Evolutionary conservation across 2,329 filamentous ascomycete species (phyloP).

Genomic region (Ophiognomonia clavigignenti-juglandacearum): DNA sequence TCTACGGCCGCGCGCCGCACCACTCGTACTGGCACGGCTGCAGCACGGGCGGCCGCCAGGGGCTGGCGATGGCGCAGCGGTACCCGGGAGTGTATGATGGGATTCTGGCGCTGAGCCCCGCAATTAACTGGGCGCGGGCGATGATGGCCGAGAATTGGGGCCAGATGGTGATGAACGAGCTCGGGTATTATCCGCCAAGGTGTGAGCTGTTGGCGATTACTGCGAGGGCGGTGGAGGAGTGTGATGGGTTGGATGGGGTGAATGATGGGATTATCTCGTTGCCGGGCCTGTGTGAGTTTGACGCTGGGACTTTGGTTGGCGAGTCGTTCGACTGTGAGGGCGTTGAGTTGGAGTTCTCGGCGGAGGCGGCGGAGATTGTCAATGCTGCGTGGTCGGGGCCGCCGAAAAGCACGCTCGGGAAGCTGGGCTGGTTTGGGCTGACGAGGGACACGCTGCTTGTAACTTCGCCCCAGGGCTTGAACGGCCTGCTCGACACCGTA

Average conservation of each 20-base stretch:
- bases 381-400: constrained; percentile 8
- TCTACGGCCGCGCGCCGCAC: constrained; percentile 29
- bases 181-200: constrained; percentile 22
- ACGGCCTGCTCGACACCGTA: background rate
- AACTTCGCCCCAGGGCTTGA: background rate
- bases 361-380: constrained; percentile 1
- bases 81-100: constrained; percentile 46
- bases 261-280: constrained; percentile 4
- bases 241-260: constrained; percentile 8
- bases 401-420: background rate
- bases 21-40: constrained; percentile 44
- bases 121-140: constrained; percentile 16
- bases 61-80: constrained; percentile 37
- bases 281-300: constrained; percentile 2
- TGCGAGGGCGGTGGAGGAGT: constrained; percentile 1
- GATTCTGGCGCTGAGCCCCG: constrained; percentile 35
- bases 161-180: constrained; percentile 16
- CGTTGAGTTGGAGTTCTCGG: background rate
- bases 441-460: background rate
- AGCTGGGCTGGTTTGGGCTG: background rate
- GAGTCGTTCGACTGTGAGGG: background rate
- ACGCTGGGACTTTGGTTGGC: constrained; percentile 6
- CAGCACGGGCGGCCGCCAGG: constrained; percentile 46
- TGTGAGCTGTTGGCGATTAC: constrained; percentile 10
- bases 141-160: constrained; percentile 29